These are phyloP conservation scores for Panaeolus cyanescens DNA, from an alignment of 768 basidiomycete genomes.

Conservation along the genomic window DNA sequence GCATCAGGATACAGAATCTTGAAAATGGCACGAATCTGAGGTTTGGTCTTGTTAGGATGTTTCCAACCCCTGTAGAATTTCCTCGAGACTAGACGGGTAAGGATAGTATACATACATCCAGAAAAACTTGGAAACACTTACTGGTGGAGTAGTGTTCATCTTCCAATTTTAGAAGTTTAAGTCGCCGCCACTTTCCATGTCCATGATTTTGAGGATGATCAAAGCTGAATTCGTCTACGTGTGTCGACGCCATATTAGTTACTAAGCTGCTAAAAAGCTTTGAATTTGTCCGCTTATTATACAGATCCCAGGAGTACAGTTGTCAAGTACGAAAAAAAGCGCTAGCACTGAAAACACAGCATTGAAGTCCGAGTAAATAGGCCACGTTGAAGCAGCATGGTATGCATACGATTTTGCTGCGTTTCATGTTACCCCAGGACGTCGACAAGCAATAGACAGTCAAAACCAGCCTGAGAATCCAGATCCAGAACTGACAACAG, in stretches of 20 bases:
- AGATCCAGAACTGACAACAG: too few relatives aligned
- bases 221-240: constrained; percentile 42
- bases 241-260: constrained; percentile 21
- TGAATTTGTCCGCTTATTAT: neutral
- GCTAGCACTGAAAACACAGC: neutral
- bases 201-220: constrained; percentile 43
- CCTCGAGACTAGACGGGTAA: constrained; percentile 41
- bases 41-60: constrained; percentile 53
- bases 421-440: neutral
- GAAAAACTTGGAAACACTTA: constrained; percentile 25
- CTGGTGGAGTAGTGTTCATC: constrained; percentile 40
- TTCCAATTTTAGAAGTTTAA: constrained; percentile 38
- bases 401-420: neutral
- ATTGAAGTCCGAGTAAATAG: neutral
- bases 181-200: constrained; percentile 40
- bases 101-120: neutral
- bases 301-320: neutral
- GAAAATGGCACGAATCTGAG: constrained; percentile 50
- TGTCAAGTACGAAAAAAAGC: neutral
- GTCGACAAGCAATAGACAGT: neutral
- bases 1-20: constrained; percentile 50
- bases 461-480: too few relatives aligned
- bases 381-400: neutral
- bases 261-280: constrained; percentile 5
- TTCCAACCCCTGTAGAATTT: constrained; percentile 57